Percentiles rank a stretch among this genome's conserved stretches.
phyloP scores from a whole-genome alignment of 2,329 filamentous ascomycete genomes.

The Teratosphaeria gauchensis region DNA sequence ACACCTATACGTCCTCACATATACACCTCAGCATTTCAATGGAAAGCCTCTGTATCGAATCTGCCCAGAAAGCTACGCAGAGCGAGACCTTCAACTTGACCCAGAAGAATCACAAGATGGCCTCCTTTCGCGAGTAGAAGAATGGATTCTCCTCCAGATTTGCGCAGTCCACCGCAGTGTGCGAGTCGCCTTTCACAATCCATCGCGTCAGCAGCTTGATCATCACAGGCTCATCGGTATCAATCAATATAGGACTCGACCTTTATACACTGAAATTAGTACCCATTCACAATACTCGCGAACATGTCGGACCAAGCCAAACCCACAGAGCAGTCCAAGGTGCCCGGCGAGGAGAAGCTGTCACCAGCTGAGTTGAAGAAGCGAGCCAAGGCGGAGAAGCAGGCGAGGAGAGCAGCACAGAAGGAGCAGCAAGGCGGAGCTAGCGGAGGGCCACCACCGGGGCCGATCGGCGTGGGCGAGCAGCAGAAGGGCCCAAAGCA shows the following conservation, averaged over 20 bases:
- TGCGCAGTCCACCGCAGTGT: neutral
- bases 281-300: neutral
- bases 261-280: neutral
- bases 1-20: too few species aligned
- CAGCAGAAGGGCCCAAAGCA: slow-evolving; percentile 9
- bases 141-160: neutral
- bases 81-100: neutral
- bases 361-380: slow-evolving; percentile 78
- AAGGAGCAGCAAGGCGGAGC: slow-evolving; percentile 20
- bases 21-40: neutral
- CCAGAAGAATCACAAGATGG: neutral
- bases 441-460: slow-evolving; percentile 6
- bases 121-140: neutral
- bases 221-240: neutral
- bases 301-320: slow-evolving; percentile 11
- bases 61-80: neutral
- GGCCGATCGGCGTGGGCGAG: slow-evolving; percentile 7
- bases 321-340: slow-evolving; percentile 4
- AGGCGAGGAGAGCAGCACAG: slow-evolving; percentile 59
- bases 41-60: neutral
- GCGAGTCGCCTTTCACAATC: neutral
- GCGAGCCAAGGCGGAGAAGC: slow-evolving; percentile 82
- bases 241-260: neutral
- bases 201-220: neutral
- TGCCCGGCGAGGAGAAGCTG: slow-evolving; percentile 43